Percentiles rank a stretch among this genome's conserved stretches.
Evolutionary conservation across 2,329 filamentous ascomycete species (phyloP).

Genomic region (Dactylellina drechsleri): DNA sequence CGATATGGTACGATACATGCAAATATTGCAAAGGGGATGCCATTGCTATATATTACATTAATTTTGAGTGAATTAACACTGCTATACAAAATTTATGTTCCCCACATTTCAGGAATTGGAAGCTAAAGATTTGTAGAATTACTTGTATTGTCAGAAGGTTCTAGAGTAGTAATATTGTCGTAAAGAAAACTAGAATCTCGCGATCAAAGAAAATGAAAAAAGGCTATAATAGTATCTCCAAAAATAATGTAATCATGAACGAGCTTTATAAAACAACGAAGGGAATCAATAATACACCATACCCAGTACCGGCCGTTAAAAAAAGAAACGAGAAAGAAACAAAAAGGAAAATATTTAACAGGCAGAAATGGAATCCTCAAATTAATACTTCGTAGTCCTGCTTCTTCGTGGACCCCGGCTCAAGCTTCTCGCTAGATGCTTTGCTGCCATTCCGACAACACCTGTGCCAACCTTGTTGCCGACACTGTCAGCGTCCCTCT

Average conservation of each 20-base stretch:
- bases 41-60: too few relatives aligned
- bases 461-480: conserved; percentile 32
- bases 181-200: neutral
- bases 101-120: too few relatives aligned
- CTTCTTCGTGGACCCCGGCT: conserved; percentile 41
- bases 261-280: neutral
- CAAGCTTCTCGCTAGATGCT: conserved; percentile 36
- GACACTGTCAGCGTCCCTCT: conserved; percentile 24
- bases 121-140: too few relatives aligned
- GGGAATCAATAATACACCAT: conserved; percentile 9
- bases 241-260: neutral
- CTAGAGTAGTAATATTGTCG: neutral
- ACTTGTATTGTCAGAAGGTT: too few relatives aligned
- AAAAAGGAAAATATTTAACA: conserved; percentile 9
- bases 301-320: conserved; percentile 4
- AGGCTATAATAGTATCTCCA: neutral
- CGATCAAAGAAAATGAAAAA: neutral
- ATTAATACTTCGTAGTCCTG: conserved; percentile 41
- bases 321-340: neutral
- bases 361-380: conserved; percentile 5
- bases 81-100: too few relatives aligned
- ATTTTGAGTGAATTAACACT: too few relatives aligned
- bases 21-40: too few relatives aligned
- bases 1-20: too few relatives aligned
- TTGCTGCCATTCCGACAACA: conserved; percentile 39